Evolutionary conservation across 2,329 filamentous ascomycete genomes (phyloP), one percentile per base, ranked within the genome.

Genomic region (Chlorencoelia australis): DNA sequence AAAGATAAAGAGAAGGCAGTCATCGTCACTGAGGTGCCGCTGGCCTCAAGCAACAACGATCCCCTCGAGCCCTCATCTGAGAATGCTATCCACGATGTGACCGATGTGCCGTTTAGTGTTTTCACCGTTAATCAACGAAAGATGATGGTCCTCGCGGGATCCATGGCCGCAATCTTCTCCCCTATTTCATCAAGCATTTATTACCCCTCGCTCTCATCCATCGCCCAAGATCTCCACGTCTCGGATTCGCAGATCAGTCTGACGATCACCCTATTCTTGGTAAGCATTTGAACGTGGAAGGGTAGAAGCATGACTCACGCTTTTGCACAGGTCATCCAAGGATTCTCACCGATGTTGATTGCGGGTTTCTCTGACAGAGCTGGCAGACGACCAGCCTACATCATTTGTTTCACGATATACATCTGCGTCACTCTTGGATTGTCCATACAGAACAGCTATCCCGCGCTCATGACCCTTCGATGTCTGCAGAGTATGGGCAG

Each of bases 401-500:
- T 73, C 1, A 38, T 67, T 18, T 66, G 63, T 39, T 75, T 75
- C 39, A 46, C 61, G 16, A 57, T 75, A 15, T 73, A 69, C 46
- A 59, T 73, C n/a, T 62, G 53, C 1, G 69, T 69, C 37, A 71
- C 70, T 40, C 63, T 74, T 13, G 71, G 68, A 0, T 57, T 75
- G 5, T 70, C 65, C 1, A 45, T 70, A 4, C 60, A 65, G 17
- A 62, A 59, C 5, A 64, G 50, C 42, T 73, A 70, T 39, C 56
- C 58, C 0, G 59, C 67, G 1, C 53, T 79, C 2, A 44, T 79
- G 14, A 60, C 69, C 0, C 53, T 77, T 3, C 61, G 73, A 2
- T 67, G 65, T 44, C 49, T 77, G 2, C 74, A 79, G 47, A 71
- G 68, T 8, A 63, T 68, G 1, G 74, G 77, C 0, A 75, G 68